Percentiles rank a stretch among this genome's conserved stretches.
Evolutionary conservation across 805 yeast genomes (phyloP).

Genomic region (Metschnikowia lunata): DNA sequence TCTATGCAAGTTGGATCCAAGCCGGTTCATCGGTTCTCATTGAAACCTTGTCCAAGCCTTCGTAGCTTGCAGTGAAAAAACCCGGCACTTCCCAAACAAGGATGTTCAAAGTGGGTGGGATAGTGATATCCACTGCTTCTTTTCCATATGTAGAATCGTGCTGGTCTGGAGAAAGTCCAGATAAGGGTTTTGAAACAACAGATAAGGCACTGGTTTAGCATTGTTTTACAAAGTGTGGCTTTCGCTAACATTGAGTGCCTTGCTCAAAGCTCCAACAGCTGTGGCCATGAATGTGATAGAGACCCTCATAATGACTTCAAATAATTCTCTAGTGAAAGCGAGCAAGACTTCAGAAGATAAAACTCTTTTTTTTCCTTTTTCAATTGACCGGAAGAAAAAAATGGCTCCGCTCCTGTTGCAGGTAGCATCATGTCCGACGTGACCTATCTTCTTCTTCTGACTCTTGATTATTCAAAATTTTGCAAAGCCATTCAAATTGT

Average conservation of each 20-base stretch:
- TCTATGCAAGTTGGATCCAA: not conserved
- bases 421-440: no score
- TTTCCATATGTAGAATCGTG: not conserved
- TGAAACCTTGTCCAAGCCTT: not conserved
- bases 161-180: not conserved
- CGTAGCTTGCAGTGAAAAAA: not conserved
- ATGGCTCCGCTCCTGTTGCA: no score
- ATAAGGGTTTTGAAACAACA: not conserved
- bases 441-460: no score
- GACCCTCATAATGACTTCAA: no score
- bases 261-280: not conserved
- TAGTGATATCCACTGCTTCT: not conserved
- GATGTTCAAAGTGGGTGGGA: not conserved
- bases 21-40: not conserved
- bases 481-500: no score
- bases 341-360: no score
- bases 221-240: not conserved
- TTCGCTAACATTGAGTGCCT: not conserved
- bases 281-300: not conserved
- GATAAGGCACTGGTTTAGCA: not conserved
- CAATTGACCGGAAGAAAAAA: no score
- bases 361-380: no score
- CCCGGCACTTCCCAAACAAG: slow-evolving; percentile 1
- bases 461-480: no score
- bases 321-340: no score